phyloP scores from a whole-genome alignment of 2,329 filamentous ascomycete species.

The Pestalotiopsis sp. region DNA sequence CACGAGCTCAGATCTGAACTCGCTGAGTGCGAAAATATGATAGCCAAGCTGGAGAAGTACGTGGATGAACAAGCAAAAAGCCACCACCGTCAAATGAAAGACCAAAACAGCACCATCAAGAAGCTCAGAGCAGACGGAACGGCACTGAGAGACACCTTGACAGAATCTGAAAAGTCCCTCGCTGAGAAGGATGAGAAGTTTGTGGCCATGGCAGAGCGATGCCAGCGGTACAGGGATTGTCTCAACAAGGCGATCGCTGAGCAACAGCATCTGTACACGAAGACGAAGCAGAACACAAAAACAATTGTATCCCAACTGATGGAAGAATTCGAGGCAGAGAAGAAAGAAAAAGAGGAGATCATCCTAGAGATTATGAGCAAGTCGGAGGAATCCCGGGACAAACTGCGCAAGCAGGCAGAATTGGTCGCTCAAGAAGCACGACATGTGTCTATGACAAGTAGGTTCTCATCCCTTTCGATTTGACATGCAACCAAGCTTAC shows the following conservation, averaged over 20 bases:
- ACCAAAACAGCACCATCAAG: neutral
- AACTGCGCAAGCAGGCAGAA: neutral
- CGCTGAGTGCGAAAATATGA: neutral
- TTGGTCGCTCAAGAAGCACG: neutral
- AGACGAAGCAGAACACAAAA: constrained; percentile 2
- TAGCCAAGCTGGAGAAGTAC: neutral
- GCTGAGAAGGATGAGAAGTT: neutral
- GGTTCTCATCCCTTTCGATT: neutral
- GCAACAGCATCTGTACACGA: constrained; percentile 15
- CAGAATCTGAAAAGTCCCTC: neutral
- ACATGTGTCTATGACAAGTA: neutral
- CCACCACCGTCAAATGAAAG: neutral
- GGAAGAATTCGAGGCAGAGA: neutral
- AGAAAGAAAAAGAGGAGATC: neutral
- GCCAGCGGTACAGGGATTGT: neutral
- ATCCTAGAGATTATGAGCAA: neutral
- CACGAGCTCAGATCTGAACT: neutral
- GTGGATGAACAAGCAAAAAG: neutral
- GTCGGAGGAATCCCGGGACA: neutral
- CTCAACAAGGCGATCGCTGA: constrained; percentile 9
- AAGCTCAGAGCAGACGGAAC: neutral
- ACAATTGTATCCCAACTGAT: neutral
- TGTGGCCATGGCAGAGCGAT: neutral
- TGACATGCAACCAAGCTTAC: neutral
- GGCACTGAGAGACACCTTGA: neutral